A percentile compares a stretch with the other conserved stretches of the same genome.
Evolutionary conservation across 129 eudicot species (phyloP).

Genomic region (Flaveria brownii): DNA sequence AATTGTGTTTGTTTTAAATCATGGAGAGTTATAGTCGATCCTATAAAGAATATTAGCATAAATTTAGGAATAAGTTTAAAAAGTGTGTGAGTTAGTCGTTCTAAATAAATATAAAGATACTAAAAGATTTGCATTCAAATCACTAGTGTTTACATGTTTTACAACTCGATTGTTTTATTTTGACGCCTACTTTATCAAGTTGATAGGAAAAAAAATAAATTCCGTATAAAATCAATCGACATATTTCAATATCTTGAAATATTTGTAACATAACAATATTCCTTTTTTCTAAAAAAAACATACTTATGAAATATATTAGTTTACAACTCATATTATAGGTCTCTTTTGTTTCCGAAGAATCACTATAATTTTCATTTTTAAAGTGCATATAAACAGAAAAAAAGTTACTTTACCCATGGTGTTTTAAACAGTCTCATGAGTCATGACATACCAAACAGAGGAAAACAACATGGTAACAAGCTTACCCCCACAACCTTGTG

Average conservation of each 20-base stretch:
- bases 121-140: too few relatives aligned
- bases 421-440: not conserved
- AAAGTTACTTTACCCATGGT: slow-evolving; percentile 10
- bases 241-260: not conserved
- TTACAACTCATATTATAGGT: not conserved
- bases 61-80: too few relatives aligned
- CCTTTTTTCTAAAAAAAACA: not conserved
- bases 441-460: not conserved
- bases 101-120: too few relatives aligned
- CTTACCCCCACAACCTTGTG: slow-evolving; percentile 27
- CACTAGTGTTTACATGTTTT: not conserved
- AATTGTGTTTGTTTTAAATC: too few relatives aligned
- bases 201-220: not conserved
- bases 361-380: not conserved
- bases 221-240: not conserved
- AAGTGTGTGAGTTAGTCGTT: too few relatives aligned
- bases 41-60: too few relatives aligned
- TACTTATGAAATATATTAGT: not conserved
- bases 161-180: not conserved
- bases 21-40: too few relatives aligned
- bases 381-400: slow-evolving; percentile 2
- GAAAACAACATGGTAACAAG: slow-evolving; percentile 33
- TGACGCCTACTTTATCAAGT: not conserved
- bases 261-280: not conserved
- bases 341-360: not conserved